Base-by-base conservation (phyloP, 495 filamentous ascomycete genomes). In the Xylaria flabelliformis region DNA sequence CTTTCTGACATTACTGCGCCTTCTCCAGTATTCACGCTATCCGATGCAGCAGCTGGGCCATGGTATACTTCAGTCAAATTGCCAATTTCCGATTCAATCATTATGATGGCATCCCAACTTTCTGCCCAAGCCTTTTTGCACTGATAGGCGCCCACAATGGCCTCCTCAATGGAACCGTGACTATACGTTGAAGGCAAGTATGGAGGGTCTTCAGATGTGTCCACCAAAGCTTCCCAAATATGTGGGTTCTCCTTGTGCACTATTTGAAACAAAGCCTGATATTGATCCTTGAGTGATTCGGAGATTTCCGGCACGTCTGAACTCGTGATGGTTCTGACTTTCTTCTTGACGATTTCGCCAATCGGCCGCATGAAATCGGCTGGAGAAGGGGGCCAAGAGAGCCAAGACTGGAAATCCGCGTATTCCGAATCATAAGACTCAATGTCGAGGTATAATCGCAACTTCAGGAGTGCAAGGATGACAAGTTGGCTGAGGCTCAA, bases 401-500 rank as follows among this genome's bases (percentile, higher is more conserved):
- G 36, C 36, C 36, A 39, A 8, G 3, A 5, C 44, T 19, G 4
- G 19, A 41, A 51, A 66, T 53, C 29, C 44, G 39, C 13, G 46
- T 39, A 67, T 17, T 68, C 58, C 19, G 75, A 55, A 24, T 79
- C 73, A 41, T 80, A 70, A 5, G 64, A 12, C 21, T 77, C 67
- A 26, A 84, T 29, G 59, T 83, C 80, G 13, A 82, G 74, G 34
- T 76, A 61, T 0, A 84, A 71, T 44, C 75, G 73, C 53, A 83
- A 66, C 69, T 86, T 86, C 44, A 86, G 74, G 51, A 85, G 74
- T 5, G 78, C 77, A 50, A 83, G 64, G 19, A 77, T 71, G 29
- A 77, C 78, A 48, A 72, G 65, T 26, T 81, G 75, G 56, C 51
- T 77, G 29, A 84, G 74, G 53, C 69, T 71, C n/a, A 63, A 44